Percentiles rank a stretch among this genome's conserved stretches.
Evolutionary conservation across 495 filamentous ascomycete species (phyloP).

Genomic region (Podospora pseudoanserina): DNA sequence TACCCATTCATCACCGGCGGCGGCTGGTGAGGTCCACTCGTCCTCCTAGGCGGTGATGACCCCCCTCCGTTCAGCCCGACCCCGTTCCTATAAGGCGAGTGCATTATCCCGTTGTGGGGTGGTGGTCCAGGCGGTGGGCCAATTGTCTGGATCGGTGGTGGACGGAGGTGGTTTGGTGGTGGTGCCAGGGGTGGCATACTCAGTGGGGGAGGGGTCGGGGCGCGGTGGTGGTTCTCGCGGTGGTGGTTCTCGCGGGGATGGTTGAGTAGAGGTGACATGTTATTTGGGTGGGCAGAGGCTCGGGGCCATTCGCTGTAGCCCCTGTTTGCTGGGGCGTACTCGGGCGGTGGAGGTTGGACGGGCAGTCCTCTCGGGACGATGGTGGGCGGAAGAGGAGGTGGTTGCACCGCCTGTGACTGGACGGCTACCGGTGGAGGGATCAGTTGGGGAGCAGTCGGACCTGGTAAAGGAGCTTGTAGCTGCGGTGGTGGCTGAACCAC

Average conservation of each 20-base stretch:
- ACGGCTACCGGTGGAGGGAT: slow-evolving; percentile 34
- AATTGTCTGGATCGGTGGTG: slow-evolving; percentile 33
- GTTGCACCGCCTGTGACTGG: slow-evolving; percentile 29
- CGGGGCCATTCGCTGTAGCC: slow-evolving; percentile 38
- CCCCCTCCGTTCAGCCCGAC: slow-evolving; percentile 33
- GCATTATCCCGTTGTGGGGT: slow-evolving; percentile 41
- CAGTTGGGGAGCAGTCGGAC: slow-evolving; percentile 38
- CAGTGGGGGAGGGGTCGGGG: slow-evolving; percentile 22
- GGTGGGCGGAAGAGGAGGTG: slow-evolving; percentile 27
- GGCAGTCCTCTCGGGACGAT: slow-evolving; percentile 31
- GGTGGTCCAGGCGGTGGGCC: slow-evolving; percentile 30
- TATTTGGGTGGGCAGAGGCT: slow-evolving; percentile 24
- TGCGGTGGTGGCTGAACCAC: slow-evolving; percentile 15
- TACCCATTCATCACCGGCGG: slow-evolving; percentile 26
- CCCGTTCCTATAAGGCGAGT: slow-evolving; percentile 37
- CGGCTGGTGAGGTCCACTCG: slow-evolving; percentile 24
- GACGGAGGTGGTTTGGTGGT: slow-evolving; percentile 42
- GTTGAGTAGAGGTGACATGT: slow-evolving; percentile 35
- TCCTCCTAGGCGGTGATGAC: slow-evolving; percentile 38
- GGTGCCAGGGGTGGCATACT: slow-evolving; percentile 38
- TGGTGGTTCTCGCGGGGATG: slow-evolving; percentile 41
- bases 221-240: slow-evolving; percentile 19
- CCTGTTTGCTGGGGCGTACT: slow-evolving; percentile 26
- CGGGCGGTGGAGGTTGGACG: slow-evolving; percentile 21
- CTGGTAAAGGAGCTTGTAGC: slow-evolving; percentile 37